Base-by-base conservation (phyloP, 2,329 filamentous ascomycete species). In the Cadophora sp. region DNA sequence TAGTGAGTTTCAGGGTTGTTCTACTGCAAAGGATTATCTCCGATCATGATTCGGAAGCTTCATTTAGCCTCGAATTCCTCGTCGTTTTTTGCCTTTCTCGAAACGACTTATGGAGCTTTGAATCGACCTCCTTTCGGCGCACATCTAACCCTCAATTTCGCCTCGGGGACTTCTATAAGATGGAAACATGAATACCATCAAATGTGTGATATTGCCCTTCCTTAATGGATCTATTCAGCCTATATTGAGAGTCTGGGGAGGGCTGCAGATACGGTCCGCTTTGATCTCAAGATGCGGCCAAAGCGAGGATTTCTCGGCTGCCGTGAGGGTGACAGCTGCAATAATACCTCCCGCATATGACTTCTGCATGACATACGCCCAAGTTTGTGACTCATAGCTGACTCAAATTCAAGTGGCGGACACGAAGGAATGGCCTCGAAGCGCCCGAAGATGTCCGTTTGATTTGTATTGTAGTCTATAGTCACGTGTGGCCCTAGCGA, bases 1-100 rank as follows among this genome's bases (percentile, higher is more conserved):
- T 71, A 71, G 68, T 70, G 59, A 66, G 64, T 46, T 65, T 72
- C 64, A 68, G 58, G 60, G 63, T 70, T 66, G 56, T 60, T 56
- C 37, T 63, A 66, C 29, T 31, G 31, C 50, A 51, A 63, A 31
- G 4, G 40, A 40, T 26, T 62, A 63, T 70, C 65, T 71, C 67
- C 67, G 66, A 67, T 29, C 26, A 46, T 62, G 24, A 64, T 19
- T 61, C 58, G 11, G 66, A 70, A 34, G 0, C 31, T 40, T 53
- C 59, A 48, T 67, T 64, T 65, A 65, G 53, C 27, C 59, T 58
- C 31, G 50, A 65, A 68, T 43, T 34, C 22, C 14, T 31, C 53
- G 64, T 60, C 59, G 27, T 40, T 65, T 69, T 69, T 64, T 51
- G 51, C 34, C 37, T 12, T 34, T 16, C 6, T 40, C 34, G 51